Evolutionary conservation across 345 rosid species (phyloP).

Genomic region (Raphanus raphanistrum): DNA sequence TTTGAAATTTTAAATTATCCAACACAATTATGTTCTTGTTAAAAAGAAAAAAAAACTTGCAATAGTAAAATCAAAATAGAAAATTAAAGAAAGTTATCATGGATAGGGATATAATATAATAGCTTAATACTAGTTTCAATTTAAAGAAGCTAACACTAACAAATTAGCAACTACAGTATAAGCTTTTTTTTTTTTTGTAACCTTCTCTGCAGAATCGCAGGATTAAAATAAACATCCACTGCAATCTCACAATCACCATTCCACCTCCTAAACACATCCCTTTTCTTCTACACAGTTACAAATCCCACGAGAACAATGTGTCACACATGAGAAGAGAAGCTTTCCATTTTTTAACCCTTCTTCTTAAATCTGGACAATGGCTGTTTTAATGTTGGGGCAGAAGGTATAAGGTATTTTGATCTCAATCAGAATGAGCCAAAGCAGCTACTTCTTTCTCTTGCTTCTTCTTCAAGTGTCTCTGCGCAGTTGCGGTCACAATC

Average conservation of each 20-base stretch:
- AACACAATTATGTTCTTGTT: background rate
- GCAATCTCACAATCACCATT: slow-evolving; percentile 28
- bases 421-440: slow-evolving; percentile 47
- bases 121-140: slow-evolving; percentile 23
- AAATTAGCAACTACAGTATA: slow-evolving; percentile 16
- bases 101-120: background rate
- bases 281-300: slow-evolving; percentile 16
- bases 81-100: background rate
- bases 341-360: background rate
- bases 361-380: slow-evolving; percentile 18
- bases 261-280: slow-evolving; percentile 7
- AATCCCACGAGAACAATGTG: slow-evolving; percentile 26
- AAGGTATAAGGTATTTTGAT: background rate
- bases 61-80: background rate
- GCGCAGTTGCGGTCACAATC: slow-evolving; percentile 84
- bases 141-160: background rate
- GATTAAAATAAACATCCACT: slow-evolving; percentile 36
- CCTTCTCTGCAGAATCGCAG: slow-evolving; percentile 27
- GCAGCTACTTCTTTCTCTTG: slow-evolving; percentile 67
- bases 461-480: slow-evolving; percentile 64
- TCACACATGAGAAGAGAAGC: slow-evolving; percentile 15
- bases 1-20: too few relatives aligned
- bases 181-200: background rate
- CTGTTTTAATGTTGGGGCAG: slow-evolving; percentile 19
- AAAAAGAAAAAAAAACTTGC: background rate